Evolutionary conservation across 140 eudicot genomes (phyloP), one percentile per base, ranked within the genome.

Genomic region (Bidens hawaiensis): DNA sequence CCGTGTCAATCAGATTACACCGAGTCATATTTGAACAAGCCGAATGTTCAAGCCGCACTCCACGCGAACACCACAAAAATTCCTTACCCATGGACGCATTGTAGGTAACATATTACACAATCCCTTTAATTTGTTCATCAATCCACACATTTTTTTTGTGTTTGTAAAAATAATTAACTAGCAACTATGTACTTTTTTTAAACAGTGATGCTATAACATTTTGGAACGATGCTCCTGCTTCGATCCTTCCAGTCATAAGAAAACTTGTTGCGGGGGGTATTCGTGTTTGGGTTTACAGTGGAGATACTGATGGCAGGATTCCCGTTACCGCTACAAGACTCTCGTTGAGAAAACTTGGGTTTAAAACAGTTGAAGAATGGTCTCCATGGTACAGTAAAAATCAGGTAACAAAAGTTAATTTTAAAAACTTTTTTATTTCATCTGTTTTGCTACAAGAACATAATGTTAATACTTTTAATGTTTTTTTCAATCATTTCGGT

Each of bases 301-400:
- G 96, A 62, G 96, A 88, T 54, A 85, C 82, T 0, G 96, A 88
- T 62, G 96, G 96, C 55, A 82, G 96, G 60, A 83, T 88, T 42
- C 96, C 96, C 8, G 96, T 88, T 31, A 85, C 94, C n/a, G 43
- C 90, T 38, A 88, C 96, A 6, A 82, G 94, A 56, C 79, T 70
- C 19, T 66, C 89, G 0, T 64, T 90, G 22, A 79, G 31, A 41
- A 90, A 90, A 67, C 82, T 90, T 41, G 94, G 88, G 2, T 64
- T 86, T 54, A 77, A 79, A 4, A 78, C 70, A 28, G 46, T 67
- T 27, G 45, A 82, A 73, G 95, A 90, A 11, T 90, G 97, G 95
- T 56, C 84, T 65, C 97, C 95, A n/a, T 90, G 97, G 97, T 90
- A 83, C 70, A 79, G 31, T 60, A 77, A 73, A 14, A 23, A 54